Evolutionary conservation across 257 asterid species (phyloP).

Genomic region (Jacaranda copaia): DNA sequence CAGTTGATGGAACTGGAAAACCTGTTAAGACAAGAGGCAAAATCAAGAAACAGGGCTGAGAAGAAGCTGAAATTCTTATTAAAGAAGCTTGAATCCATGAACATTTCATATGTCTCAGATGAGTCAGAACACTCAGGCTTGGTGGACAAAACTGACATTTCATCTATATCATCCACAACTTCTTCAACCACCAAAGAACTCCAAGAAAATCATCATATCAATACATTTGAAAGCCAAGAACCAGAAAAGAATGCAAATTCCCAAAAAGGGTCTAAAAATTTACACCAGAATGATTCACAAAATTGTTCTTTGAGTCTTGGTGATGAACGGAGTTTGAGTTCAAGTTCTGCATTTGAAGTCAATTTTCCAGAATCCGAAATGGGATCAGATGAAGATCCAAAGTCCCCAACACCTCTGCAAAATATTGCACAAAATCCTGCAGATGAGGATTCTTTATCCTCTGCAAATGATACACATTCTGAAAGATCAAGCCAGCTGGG

Average conservation of each 20-base stretch:
- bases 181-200: constrained; percentile 42
- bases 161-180: constrained; percentile 53
- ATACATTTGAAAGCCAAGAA: constrained; percentile 24
- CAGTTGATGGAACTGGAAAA: constrained; percentile 78
- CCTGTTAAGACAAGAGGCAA: constrained; percentile 63
- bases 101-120: constrained; percentile 51
- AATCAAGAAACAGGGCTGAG: constrained; percentile 84
- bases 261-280: constrained; percentile 11
- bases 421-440: constrained; percentile 5
- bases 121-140: constrained; percentile 52
- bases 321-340: constrained; percentile 5
- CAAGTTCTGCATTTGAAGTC: constrained; percentile 24
- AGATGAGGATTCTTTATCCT: constrained; percentile 30
- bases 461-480: constrained; percentile 16
- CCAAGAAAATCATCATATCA: constrained; percentile 9
- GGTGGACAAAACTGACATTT: constrained; percentile 52
- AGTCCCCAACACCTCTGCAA: constrained; percentile 19
- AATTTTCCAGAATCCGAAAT: background rate
- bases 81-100: constrained; percentile 70
- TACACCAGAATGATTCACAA: constrained; percentile 30
- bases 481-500: constrained; percentile 27
- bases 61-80: constrained; percentile 61
- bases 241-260: constrained; percentile 28
- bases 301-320: constrained; percentile 19
- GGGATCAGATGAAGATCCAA: constrained; percentile 9